These are phyloP conservation scores for Plasmodium adleri DNA, from an alignment of 169 alveolate genomes.

Conservation along the genomic window DNA sequence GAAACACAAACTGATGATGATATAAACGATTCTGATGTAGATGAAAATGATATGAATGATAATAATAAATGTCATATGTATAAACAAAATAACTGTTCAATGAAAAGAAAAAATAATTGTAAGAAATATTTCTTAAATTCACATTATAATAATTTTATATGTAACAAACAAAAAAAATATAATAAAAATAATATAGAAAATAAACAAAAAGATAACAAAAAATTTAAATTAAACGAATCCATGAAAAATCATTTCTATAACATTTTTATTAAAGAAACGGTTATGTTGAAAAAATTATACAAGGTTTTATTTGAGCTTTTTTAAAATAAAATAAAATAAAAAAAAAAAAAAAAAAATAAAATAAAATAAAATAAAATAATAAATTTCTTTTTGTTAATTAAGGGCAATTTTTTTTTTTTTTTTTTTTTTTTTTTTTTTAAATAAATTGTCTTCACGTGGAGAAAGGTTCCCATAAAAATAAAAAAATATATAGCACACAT, in stretches of 20 bases:
- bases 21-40: no score
- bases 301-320: conserved; percentile 28
- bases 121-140: no score
- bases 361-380: not conserved
- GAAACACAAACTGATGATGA: not conserved
- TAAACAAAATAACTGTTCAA: no score
- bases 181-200: not conserved
- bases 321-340: conserved; percentile 10
- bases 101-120: no score
- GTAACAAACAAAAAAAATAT: not conserved
- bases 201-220: not conserved
- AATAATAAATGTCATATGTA: no score
- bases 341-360: not conserved
- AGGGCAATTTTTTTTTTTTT: no score
- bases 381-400: no score
- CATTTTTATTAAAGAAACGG: conserved; percentile 34
- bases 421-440: no score
- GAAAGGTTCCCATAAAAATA: no score
- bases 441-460: no score
- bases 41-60: no score
- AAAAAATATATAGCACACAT: no score
- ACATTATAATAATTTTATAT: not conserved
- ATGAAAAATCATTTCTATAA: conserved; percentile 57
- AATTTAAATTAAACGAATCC: conserved; percentile 29
- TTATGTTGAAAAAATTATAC: conserved; percentile 40